Conservation (phyloP, 805 yeast genomes). For the Candida xyloterini region DNA sequence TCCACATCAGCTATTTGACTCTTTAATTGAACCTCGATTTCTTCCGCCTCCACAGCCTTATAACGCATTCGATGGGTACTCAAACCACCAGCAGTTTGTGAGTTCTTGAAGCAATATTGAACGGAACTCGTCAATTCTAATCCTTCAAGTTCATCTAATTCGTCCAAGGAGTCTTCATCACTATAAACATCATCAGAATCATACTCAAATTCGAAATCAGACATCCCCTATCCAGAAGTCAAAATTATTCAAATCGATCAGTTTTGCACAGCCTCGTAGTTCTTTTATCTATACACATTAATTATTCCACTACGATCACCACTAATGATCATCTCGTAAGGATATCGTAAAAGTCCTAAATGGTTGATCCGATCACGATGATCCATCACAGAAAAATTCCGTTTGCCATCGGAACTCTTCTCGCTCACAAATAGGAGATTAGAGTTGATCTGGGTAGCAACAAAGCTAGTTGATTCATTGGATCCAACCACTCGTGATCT, state of each 20-base stretch:
- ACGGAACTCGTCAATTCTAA: constrained; percentile 6
- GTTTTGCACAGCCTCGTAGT: constrained; percentile 7
- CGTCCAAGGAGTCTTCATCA: constrained; percentile 12
- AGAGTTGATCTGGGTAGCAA: constrained; percentile 38
- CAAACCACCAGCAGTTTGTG: constrained; percentile 19
- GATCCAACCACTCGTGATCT: constrained; percentile 32
- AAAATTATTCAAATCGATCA: neutral
- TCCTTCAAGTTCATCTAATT: constrained; percentile 10
- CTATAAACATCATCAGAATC: constrained; percentile 25
- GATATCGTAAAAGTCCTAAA: constrained; percentile 43
- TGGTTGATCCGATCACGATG: constrained; percentile 54
- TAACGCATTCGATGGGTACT: constrained; percentile 31
- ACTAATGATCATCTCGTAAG: constrained; percentile 59
- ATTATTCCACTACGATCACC: constrained; percentile 68
- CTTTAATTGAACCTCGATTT: constrained; percentile 26
- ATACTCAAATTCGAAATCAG: constrained; percentile 24
- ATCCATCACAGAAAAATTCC: constrained; percentile 2
- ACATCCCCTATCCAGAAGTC: neutral
- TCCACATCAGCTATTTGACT: constrained; percentile 35
- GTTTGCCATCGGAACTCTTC: constrained; percentile 15
- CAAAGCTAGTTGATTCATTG: constrained; percentile 18
- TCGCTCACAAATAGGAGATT: constrained; percentile 42
- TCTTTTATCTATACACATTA: constrained; percentile 46
- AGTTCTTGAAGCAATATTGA: constrained; percentile 20
- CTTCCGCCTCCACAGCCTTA: constrained; percentile 29